These are phyloP conservation scores for Recurvomyces mirabilis DNA, from an alignment of 495 filamentous ascomycete genomes.

Conservation along the genomic window DNA sequence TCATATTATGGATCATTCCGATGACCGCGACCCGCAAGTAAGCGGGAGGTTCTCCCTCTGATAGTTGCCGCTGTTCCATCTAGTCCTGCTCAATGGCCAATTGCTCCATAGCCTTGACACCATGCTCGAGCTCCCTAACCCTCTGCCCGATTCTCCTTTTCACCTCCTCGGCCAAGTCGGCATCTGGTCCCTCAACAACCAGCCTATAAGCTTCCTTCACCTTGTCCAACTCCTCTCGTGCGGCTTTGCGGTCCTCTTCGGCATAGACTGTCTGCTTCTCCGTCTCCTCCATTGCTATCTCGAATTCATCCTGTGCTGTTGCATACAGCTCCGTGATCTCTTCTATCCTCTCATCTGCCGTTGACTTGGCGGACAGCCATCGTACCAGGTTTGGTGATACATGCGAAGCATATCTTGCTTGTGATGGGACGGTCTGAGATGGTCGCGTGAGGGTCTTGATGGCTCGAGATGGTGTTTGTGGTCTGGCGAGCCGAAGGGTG, in stretches of 20 bases:
- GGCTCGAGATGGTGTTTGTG: background rate
- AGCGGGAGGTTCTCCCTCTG: too few species aligned
- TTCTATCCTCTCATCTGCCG: constrained; percentile 35
- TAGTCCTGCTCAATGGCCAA: constrained; percentile 28
- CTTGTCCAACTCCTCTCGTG: constrained; percentile 39
- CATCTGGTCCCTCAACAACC: constrained; percentile 29
- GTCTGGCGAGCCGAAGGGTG: too few species aligned
- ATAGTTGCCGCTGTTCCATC: too few species aligned
- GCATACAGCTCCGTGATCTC: constrained; percentile 37
- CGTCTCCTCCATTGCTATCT: constrained; percentile 47
- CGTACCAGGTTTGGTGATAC: too few species aligned
- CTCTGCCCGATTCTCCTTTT: constrained; percentile 38
- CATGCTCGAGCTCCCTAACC: constrained; percentile 44
- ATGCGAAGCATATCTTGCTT: too few species aligned
- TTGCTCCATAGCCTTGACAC: constrained; percentile 40
- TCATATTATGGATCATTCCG: too few species aligned
- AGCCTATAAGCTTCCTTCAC: constrained; percentile 38
- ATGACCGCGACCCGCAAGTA: too few species aligned
- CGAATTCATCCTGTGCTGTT: constrained; percentile 44
- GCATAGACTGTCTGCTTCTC: constrained; percentile 44
- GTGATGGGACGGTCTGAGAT: background rate
- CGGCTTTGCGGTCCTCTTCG: constrained; percentile 41
- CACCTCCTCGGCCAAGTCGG: constrained; percentile 37
- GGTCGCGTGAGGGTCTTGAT: constrained; percentile 11
- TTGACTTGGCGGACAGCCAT: constrained; percentile 22